Evolutionary conservation across 441 rosid species (phyloP), one percentile per base, ranked within the genome.

Genomic region (Viola pubescens): DNA sequence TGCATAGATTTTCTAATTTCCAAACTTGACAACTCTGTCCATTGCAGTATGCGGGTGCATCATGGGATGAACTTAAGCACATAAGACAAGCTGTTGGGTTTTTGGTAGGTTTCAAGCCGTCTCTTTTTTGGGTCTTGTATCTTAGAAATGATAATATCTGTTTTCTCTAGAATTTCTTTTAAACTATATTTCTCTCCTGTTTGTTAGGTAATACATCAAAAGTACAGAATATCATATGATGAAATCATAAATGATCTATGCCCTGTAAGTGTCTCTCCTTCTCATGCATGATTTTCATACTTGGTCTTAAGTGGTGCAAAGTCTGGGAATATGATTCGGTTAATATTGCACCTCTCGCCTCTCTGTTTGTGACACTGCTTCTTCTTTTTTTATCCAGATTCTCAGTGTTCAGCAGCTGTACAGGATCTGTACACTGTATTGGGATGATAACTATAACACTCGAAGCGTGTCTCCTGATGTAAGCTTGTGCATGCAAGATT

Each of bases 401-500:
- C 82, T 95, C 68, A 89, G 99, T 52, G 98, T 95, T 48, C 99
- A 95, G 79, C 99, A 89, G 76, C 82, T 95, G 48, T 95, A 91
- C 67, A 87, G 98, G 82, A 89, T 91, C 65, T 91, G 99, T 68
- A 84, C 99, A 37, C 67, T 91, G 16, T 91, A 95, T 68, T 84
- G 94, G 95, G 99, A 95, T 54, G 98, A 95, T 78, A 95, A 90
- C 79, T 95, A 95, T 69, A 95, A 91, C 63, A 95, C 99, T 62
- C 79, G 88, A 78, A 95, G 98, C 56, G 99, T 95, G 57, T 86
- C 97, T 52, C 89, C 89, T 61, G 76, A 72, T 65, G 99, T 91
- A 83, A 77, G 88, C 51, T 63, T 68, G 26, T 51, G 54, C 26
- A 19, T 10, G 26, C 61, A 13, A 57, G 50, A 9, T 51, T n/a